phyloP scores from a whole-genome alignment of 106 monocot genomes.

The Dendrobium huoshanense region DNA sequence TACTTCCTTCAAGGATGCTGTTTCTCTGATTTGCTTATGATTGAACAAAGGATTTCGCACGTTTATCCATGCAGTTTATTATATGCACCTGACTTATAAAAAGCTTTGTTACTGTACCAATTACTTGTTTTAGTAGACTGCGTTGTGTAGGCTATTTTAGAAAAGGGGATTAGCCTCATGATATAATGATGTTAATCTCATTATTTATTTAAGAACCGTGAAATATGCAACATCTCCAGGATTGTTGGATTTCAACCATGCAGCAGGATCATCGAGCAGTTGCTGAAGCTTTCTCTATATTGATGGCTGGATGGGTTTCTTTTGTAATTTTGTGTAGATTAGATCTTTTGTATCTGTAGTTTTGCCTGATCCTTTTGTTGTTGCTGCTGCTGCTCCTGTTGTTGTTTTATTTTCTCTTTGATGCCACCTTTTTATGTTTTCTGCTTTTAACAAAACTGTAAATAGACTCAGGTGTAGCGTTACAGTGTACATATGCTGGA shows the following conservation, averaged over 20 bases:
- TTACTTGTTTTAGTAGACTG: constrained; percentile 5
- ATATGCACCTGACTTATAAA: background rate
- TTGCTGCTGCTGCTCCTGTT: background rate
- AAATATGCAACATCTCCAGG: background rate
- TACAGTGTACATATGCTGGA: constrained; percentile 6
- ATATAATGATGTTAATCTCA: background rate
- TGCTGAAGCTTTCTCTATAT: background rate
- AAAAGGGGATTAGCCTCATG: constrained; percentile 5
- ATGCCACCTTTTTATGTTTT: background rate
- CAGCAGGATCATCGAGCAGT: constrained; percentile 5
- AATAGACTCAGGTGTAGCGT: background rate
- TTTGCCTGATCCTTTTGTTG: constrained; percentile 5
- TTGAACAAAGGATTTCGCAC: background rate
- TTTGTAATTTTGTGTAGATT: constrained; percentile 5
- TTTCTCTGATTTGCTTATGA: background rate
- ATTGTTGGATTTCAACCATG: constrained; percentile 3
- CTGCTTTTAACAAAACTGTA: background rate
- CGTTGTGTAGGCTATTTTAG: background rate
- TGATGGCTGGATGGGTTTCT: constrained; percentile 3
- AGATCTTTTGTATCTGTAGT: background rate
- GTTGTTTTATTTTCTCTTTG: background rate
- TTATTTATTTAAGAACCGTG: constrained; percentile 2
- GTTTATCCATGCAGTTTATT: background rate
- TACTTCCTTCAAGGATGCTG: background rate
- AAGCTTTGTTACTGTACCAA: constrained; percentile 7